phyloP scores from a whole-genome alignment of 495 filamentous ascomycete genomes.

The Podospora tetraspora region DNA sequence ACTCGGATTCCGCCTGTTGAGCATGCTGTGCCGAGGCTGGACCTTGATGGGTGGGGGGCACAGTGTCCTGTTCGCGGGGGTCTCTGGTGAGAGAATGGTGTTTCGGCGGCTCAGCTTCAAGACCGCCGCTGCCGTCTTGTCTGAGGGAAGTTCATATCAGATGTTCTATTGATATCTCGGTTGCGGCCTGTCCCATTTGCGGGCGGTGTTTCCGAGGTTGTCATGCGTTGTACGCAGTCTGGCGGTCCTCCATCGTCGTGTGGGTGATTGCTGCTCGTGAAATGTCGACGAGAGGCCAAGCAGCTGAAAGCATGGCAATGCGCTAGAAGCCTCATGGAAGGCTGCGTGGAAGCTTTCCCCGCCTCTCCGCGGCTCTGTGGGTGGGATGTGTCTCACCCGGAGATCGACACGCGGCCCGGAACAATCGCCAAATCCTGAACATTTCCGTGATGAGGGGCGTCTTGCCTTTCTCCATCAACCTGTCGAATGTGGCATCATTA shows the following conservation, averaged over 20 bases:
- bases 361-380: background rate
- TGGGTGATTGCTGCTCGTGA: background rate
- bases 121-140: background rate
- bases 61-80: background rate
- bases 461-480: background rate
- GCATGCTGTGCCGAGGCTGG: background rate
- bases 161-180: background rate
- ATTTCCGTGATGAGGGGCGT: background rate
- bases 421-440: background rate
- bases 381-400: background rate
- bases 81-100: background rate
- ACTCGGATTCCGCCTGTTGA: background rate
- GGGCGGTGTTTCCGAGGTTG: background rate
- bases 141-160: background rate
- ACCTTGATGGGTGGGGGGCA: background rate
- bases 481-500: background rate
- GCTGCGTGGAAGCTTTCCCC: slow-evolving; percentile 12
- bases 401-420: slow-evolving; percentile 1
- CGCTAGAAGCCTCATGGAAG: slow-evolving; percentile 8
- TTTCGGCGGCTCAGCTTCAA: background rate
- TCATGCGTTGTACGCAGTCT: background rate
- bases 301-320: background rate
- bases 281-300: background rate
- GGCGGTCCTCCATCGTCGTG: background rate
- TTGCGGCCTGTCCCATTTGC: background rate